Evolutionary conservation across 2,329 filamentous ascomycete species (phyloP).

Genomic region (Dothiorella sarmentorum): DNA sequence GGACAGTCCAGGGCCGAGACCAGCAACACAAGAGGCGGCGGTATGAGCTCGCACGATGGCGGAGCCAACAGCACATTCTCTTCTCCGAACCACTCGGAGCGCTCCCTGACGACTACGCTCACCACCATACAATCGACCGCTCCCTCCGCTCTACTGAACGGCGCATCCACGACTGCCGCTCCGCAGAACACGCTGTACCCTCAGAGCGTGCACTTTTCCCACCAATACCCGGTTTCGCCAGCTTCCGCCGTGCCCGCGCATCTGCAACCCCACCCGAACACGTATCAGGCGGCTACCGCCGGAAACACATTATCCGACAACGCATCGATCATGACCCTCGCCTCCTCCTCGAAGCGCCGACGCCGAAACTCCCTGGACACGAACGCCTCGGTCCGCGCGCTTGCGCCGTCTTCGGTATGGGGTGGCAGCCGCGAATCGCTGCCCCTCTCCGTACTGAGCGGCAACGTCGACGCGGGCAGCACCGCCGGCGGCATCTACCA

Average conservation of each 20-base stretch:
- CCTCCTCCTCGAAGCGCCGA: slow-evolving; percentile 75
- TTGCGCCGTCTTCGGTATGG: slow-evolving; percentile 80
- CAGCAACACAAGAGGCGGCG: slow-evolving; percentile 62
- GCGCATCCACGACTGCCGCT: slow-evolving; percentile 27
- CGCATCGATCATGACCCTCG: slow-evolving; percentile 79
- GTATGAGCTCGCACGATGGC: slow-evolving; percentile 51
- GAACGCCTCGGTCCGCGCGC: slow-evolving; percentile 76
- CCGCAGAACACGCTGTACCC: slow-evolving; percentile 31
- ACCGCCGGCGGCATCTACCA: slow-evolving; percentile 52
- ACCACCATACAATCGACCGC: slow-evolving; percentile 79
- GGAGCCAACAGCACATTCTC: slow-evolving; percentile 74
- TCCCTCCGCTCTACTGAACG: slow-evolving; percentile 49
- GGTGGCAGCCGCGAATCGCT: slow-evolving; percentile 77
- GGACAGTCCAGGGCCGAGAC: slow-evolving; percentile 81
- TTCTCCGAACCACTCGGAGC: slow-evolving; percentile 75
- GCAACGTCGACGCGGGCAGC: slow-evolving; percentile 57
- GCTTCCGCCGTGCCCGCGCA: slow-evolving; percentile 71
- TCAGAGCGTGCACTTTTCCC: slow-evolving; percentile 52
- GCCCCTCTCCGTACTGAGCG: slow-evolving; percentile 73
- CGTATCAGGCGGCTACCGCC: slow-evolving; percentile 73
- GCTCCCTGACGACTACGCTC: slow-evolving; percentile 76
- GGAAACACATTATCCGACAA: slow-evolving; percentile 82
- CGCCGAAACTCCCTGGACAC: slow-evolving; percentile 79
- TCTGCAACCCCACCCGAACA: slow-evolving; percentile 62
- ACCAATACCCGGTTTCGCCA: slow-evolving; percentile 57